Base-by-base conservation (phyloP, 306 rosid genomes). In the Cicer chorassanicum region DNA sequence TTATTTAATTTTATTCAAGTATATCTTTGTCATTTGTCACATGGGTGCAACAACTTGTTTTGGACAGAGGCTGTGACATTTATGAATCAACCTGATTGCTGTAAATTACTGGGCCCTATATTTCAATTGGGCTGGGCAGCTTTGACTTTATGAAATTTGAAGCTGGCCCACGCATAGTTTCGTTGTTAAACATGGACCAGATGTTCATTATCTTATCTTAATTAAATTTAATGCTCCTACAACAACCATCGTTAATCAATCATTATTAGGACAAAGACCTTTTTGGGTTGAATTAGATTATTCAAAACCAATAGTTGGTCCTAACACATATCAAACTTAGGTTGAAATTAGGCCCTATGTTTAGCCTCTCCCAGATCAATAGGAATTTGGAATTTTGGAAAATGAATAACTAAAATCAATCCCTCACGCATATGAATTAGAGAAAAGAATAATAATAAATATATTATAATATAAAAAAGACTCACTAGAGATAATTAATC, bases 341-440 rank as follows among this genome's bases (percentile, higher is more conserved):
- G 79, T 65, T 38, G 45, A 66, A 72, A 49, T 55, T 56, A 70
- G 85, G 78, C 57, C 48, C 40, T 68, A 65, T 42, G 70, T 42
- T 65, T 51, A 73, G 43, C 14, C 48, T 68, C 38, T 42, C 19
- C 55, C 7, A 29, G 21, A 61, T 29, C 36, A 29, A 74, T 42
- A 68, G 21, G 80, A 57, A 75, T 34, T 43, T 61, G 29, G 19
- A 81, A 56, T 76, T 75, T 53, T n/a, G 49, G 43, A 48, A 45
- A 44, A 6, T 9, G 62, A 76, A 48, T 60, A 29, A 60, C 12
- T n/a, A 76, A 43, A 56, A 82, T 57, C 74, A 72, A 46, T 76
- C 78, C 76, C 50, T 39, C 42, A 14, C 61, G 70, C 39, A 45
- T 29, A 29, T 73, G 80, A 34, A 61, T 68, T 9, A 12, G 71